Base-by-base conservation (phyloP, 2,329 filamentous ascomycete genomes). In the Balansia obtecta region DNA sequence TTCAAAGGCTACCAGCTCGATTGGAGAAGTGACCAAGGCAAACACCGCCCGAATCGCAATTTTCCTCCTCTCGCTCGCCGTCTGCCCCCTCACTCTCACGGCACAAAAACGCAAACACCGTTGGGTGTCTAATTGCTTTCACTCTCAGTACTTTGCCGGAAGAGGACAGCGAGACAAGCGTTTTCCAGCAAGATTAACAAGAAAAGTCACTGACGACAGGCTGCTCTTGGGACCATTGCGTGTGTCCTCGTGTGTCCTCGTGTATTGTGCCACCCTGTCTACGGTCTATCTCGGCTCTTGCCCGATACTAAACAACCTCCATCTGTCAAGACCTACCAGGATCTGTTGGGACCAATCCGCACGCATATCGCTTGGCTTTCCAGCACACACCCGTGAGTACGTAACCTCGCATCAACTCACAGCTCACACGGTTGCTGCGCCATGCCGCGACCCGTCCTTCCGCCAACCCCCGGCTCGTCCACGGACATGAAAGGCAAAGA, bases 401-500 rank as follows among this genome's bases (percentile, higher is more conserved):
- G n/a, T 18, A 11, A 13, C 22, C 18, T 4, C 34, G 32, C 33
- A 39, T 13, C 11, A n/a, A n/a, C n/a, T n/a, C n/a, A n/a, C n/a
- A n/a, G n/a, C n/a, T n/a, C n/a, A n/a, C n/a, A n/a, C n/a, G n/a
- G n/a, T n/a, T n/a, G n/a, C n/a, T 45, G 47, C 53, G 57, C 52
- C 49, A 67, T 67, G 65, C 63, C 65, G 55, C 63, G 58, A 46
- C 63, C 64, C 33, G 54, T 53, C 8, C 56, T 65, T 39, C 87
- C 85, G 43, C 86, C 83, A 42, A 94, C 88, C 46, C 88, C 88
- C 40, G 82, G 80, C 48, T 86, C 86, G 11, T 91, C 86, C 34
- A 85, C 85, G 47, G 88, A 93, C 62, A 86, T 93, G 63, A 78
- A 80, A 51, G 83, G 80, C 56, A 81, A 87, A 66, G 82, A 85